Evolutionary conservation across 495 filamentous ascomycete species (phyloP).

Genomic region (Aspergillus sclerotioniger): DNA sequence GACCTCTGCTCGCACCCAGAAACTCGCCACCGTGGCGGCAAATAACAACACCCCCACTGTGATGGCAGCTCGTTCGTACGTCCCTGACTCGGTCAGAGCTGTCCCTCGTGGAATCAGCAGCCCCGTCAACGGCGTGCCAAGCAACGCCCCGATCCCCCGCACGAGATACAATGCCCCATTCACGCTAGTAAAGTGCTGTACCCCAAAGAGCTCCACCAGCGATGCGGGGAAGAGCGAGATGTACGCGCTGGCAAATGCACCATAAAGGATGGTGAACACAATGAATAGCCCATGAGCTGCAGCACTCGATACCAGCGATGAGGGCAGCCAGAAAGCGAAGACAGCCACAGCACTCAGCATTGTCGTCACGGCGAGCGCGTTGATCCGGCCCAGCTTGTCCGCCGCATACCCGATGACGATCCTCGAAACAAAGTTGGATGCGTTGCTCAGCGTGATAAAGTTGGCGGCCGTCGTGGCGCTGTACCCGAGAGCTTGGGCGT

Average conservation of each 20-base stretch:
- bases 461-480: slow-evolving; percentile 34
- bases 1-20: slow-evolving; percentile 38
- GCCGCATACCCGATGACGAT: slow-evolving; percentile 51
- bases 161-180: slow-evolving; percentile 58
- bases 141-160: slow-evolving; percentile 52
- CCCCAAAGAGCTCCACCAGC: slow-evolving; percentile 57
- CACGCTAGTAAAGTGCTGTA: slow-evolving; percentile 56
- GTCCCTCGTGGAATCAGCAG: slow-evolving; percentile 31
- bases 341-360: slow-evolving; percentile 44
- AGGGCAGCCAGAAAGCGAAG: slow-evolving; percentile 50
- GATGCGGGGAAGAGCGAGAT: slow-evolving; percentile 41
- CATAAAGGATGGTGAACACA: slow-evolving; percentile 52
- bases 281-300: slow-evolving; percentile 42
- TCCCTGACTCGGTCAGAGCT: slow-evolving; percentile 20
- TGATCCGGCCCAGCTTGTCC: slow-evolving; percentile 49
- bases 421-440: slow-evolving; percentile 52
- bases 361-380: slow-evolving; percentile 50
- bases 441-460: slow-evolving; percentile 55
- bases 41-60: slow-evolving; percentile 32
- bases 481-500: slow-evolving; percentile 42
- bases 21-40: slow-evolving; percentile 32
- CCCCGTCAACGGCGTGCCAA: slow-evolving; percentile 50
- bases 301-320: slow-evolving; percentile 23
- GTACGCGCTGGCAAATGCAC: slow-evolving; percentile 47
- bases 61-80: slow-evolving; percentile 31